Base-by-base conservation (phyloP, 306 rosid genomes). In the Betula pendula region DNA sequence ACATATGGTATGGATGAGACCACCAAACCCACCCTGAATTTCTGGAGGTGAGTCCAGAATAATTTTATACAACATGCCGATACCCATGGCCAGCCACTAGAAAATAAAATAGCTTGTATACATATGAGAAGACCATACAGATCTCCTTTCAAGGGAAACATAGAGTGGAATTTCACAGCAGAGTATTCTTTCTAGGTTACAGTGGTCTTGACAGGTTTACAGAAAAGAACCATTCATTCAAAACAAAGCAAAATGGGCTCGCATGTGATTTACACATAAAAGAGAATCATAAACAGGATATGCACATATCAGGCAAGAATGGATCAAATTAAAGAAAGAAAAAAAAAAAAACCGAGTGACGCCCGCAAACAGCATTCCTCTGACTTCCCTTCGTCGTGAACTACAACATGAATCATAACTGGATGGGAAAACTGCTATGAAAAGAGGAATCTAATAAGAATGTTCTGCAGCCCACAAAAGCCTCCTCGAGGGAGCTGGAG, bases 401-500 rank as follows among this genome's bases (percentile, higher is more conserved):
- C 29, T 48, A 72, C 69, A 79, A 65, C 79, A 68, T 14, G 76
- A 75, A 74, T 78, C 60, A 73, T 68, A 81, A 75, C 50, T 31
- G 79, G 45, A 59, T 75, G 76, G 85, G 72, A 76, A 62, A 59
- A 76, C 49, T 78, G 80, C 44, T 71, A 71, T 27, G 70, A 81
- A 45, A 62, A 69, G 69, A 44, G 27, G 68, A 75, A 45, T 67
- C 84, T 87, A 88, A 72, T 80, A 76, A 45, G 82, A 79, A 68
- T 81, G 70, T 73, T 83, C 82, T 48, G 73, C 80, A 3, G 77
- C 86, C 82, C 90, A 90, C 86, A 96, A 86, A 82, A 96, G 99
- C 88, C 92, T 91, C 87, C 99, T 85, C 11, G 81, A 53, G n/a
- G 97, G 92, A 20, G 75, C 99, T 66, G 99, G 99, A 45, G 99